Evolutionary conservation across 2,329 filamentous ascomycete genomes (phyloP).

Genomic region (Aspergillus floridensis): DNA sequence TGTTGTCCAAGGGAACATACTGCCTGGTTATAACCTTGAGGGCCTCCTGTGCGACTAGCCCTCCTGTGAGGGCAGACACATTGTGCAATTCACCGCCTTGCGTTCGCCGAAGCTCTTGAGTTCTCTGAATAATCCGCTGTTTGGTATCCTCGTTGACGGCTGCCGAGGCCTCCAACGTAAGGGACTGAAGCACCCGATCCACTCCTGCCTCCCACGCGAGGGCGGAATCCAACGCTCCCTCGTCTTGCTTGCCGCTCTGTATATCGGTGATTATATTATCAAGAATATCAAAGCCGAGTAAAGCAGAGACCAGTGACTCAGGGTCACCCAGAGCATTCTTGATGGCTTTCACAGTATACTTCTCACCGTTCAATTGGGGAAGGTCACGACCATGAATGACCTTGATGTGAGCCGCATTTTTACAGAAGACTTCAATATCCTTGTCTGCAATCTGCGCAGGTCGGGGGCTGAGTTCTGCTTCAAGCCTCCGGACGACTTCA

Average conservation of each 20-base stretch:
- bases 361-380: slow-evolving; percentile 47
- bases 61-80: slow-evolving; percentile 80
- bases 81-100: slow-evolving; percentile 89
- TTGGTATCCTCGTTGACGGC: slow-evolving; percentile 50
- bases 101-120: slow-evolving; percentile 70
- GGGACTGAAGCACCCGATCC: slow-evolving; percentile 26
- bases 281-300: slow-evolving; percentile 59
- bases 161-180: slow-evolving; percentile 43
- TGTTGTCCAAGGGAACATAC: slow-evolving; percentile 64
- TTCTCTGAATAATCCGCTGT: slow-evolving; percentile 53
- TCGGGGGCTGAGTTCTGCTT: slow-evolving; percentile 50
- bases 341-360: slow-evolving; percentile 43
- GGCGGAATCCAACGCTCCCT: slow-evolving; percentile 32
- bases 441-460: slow-evolving; percentile 56
- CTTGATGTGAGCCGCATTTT: slow-evolving; percentile 90
- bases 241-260: slow-evolving; percentile 35
- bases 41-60: slow-evolving; percentile 93
- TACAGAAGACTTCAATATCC: slow-evolving; percentile 90
- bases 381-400: slow-evolving; percentile 67
- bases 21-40: slow-evolving; percentile 76
- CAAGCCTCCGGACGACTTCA: slow-evolving; percentile 57
- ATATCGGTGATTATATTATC: slow-evolving; percentile 55
- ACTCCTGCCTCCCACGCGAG: slow-evolving; percentile 32
- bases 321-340: slow-evolving; percentile 42
- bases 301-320: slow-evolving; percentile 65